Percentiles rank a stretch among this genome's conserved stretches.
phyloP scores from a whole-genome alignment of 2,329 filamentous ascomycete species.

The Aspergillus tamarii region DNA sequence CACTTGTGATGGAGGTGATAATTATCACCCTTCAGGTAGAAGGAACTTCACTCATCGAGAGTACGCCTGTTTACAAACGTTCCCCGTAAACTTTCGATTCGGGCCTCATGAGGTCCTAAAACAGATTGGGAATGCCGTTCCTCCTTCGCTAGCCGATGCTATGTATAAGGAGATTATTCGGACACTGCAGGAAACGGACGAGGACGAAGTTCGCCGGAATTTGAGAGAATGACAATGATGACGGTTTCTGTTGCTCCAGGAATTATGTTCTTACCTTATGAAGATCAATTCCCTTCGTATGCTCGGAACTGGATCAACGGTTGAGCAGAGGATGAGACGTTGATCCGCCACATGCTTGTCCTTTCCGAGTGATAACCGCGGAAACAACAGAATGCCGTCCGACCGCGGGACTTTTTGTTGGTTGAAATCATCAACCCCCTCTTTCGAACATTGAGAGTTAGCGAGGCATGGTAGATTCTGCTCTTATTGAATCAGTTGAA shows the following conservation, averaged over 20 bases:
- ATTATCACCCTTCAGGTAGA: constrained; percentile 67
- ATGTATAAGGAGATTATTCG: constrained; percentile 43
- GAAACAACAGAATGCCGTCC: constrained; percentile 10
- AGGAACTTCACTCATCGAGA: constrained; percentile 70
- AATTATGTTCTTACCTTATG: neutral
- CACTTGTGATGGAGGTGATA: constrained; percentile 63
- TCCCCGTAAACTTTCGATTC: constrained; percentile 66
- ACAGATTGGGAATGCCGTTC: constrained; percentile 81
- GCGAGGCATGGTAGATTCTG: neutral
- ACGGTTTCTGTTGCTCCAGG: neutral
- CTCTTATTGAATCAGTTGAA: neutral
- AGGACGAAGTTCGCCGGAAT: constrained; percentile 16
- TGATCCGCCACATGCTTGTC: constrained; percentile 9
- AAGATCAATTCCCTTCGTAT: neutral
- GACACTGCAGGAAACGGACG: constrained; percentile 42
- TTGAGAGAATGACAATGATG: neutral
- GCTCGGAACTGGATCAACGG: neutral
- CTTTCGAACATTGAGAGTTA: neutral
- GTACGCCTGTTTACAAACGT: constrained; percentile 70
- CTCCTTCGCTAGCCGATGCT: constrained; percentile 54
- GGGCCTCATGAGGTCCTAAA: constrained; percentile 44
- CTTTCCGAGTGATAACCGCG: constrained; percentile 12
- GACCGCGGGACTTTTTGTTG: constrained; percentile 11
- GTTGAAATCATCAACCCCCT: neutral
- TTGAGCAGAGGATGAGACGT: neutral